Conservation (phyloP, 176 grass and related monocot species). For the Alloteropsis semialata region DNA sequence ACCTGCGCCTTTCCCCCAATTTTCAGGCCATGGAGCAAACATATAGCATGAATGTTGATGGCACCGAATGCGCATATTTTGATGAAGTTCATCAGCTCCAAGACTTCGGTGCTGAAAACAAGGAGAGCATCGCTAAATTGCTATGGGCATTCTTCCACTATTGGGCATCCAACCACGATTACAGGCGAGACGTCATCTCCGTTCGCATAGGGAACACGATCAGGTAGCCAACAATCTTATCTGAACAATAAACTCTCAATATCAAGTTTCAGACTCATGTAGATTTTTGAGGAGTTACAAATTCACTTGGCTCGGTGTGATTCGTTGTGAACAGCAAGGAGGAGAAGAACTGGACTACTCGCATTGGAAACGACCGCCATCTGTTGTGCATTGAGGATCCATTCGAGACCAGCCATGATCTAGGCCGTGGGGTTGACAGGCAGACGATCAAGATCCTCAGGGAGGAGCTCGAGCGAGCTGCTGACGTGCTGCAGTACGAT, state of each 20-base stretch:
- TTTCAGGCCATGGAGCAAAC: slow-evolving; percentile 57
- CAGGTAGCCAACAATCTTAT: slow-evolving; percentile 21
- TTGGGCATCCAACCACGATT: slow-evolving; percentile 61
- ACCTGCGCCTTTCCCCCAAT: background rate
- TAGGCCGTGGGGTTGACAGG: slow-evolving; percentile 53
- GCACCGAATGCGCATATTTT: slow-evolving; percentile 43
- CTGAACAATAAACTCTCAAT: background rate
- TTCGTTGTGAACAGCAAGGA: slow-evolving; percentile 31
- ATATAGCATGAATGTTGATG: slow-evolving; percentile 34
- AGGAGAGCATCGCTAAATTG: slow-evolving; percentile 44
- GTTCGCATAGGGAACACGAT: slow-evolving; percentile 43
- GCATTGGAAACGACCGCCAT: slow-evolving; percentile 54
- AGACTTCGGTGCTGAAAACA: slow-evolving; percentile 39
- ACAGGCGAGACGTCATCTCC: slow-evolving; percentile 53
- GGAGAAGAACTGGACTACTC: slow-evolving; percentile 60
- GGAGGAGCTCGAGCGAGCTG: slow-evolving; percentile 60
- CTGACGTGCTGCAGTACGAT: slow-evolving; percentile 30
- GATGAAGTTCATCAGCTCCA: slow-evolving; percentile 33
- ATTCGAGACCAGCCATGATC: slow-evolving; percentile 51
- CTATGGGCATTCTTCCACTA: slow-evolving; percentile 70
- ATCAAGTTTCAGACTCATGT: background rate
- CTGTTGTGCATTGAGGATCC: slow-evolving; percentile 72
- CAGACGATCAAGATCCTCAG: slow-evolving; percentile 47
- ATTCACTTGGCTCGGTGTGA: background rate
- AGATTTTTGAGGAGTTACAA: background rate